Evolutionary conservation across 352 stramenopile species (phyloP), one percentile per base, ranked within the genome.

Genomic region (Phytophthora gonapodyides): DNA sequence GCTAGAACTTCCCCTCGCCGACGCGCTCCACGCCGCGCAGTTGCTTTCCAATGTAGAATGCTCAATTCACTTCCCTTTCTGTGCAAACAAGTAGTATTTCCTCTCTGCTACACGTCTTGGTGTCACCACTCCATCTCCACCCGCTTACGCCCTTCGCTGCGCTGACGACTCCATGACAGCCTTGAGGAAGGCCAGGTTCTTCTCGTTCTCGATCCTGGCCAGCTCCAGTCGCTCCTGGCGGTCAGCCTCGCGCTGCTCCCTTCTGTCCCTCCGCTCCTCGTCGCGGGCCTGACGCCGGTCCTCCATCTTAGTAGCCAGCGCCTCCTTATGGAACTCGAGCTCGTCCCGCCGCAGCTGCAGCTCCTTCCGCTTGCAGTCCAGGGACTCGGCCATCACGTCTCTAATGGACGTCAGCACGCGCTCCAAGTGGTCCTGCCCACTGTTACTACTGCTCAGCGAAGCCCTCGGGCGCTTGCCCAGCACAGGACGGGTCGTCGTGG

Each of bases 201-300:
- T 80, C 66, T 74, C 61, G 16, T 63, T 73, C 50, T 73, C 65
- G 9, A 73, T 73, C 43, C 60, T 40, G 12, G 55, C 65, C 4
- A 73, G 41, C 43, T 78, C 64, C n/a, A 73, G 17, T 38, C 51
- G 45, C 55, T 75, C 65, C 44, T 75, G 52, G 30, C 61, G 52
- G 41, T 62, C 61, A 3, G 62, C 57, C 38, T 73, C 70, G 11
- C 57, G 58, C 54, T 75, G 61, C 40, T 71, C 65, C 21, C 47
- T 42, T 53, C 57, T 13, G 11, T 67, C 42, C 12, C 57, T 52
- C 31, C 66, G 43, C 21, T 75, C 52, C 19, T 71, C 62, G 21
- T 72, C 53, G 27, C 50, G 45, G n/a, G 62, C 55, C 21, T 71
- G 50, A 3, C 61, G 67, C 42, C 38, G 35, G 36, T 71, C 62